These are phyloP conservation scores for Sclerotinia subarctica DNA, from an alignment of 2,329 filamentous ascomycete genomes.

Conservation along the genomic window DNA sequence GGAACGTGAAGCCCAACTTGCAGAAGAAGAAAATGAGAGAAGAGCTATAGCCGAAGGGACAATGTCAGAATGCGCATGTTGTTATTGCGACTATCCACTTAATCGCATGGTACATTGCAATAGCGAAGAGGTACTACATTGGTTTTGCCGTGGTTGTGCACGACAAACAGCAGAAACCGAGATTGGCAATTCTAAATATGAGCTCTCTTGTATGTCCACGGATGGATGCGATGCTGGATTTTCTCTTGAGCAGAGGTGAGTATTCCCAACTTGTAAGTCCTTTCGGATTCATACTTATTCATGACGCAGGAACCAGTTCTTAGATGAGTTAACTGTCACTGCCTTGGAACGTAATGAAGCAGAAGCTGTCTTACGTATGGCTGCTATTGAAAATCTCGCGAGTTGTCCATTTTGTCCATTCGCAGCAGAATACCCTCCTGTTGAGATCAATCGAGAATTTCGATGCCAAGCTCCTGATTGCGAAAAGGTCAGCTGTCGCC, in stretches of 20 bases:
- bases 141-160: conserved; percentile 69
- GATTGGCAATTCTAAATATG: conserved; percentile 66
- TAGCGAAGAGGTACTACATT: conserved; percentile 44
- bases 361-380: conserved; percentile 64
- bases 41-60: conserved; percentile 49
- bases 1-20: conserved; percentile 41
- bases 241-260: conserved; percentile 49
- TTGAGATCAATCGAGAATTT: conserved; percentile 70
- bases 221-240: conserved; percentile 65
- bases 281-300: conserved; percentile 23
- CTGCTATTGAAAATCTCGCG: conserved; percentile 68
- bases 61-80: conserved; percentile 68
- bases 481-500: conserved; percentile 59
- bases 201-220: conserved; percentile 67
- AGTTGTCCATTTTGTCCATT: conserved; percentile 81
- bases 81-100: conserved; percentile 62
- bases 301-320: conserved; percentile 32
- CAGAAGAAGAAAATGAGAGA: conserved; percentile 44
- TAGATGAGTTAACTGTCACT: conserved; percentile 55
- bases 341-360: conserved; percentile 71
- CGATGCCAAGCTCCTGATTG: conserved; percentile 66
- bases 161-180: conserved; percentile 62
- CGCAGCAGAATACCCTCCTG: conserved; percentile 67
- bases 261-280: conserved; percentile 41
- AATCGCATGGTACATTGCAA: conserved; percentile 69